Conservation (phyloP, 1,139 yeast genomes). For the Yamadazyma friedrichii region DNA sequence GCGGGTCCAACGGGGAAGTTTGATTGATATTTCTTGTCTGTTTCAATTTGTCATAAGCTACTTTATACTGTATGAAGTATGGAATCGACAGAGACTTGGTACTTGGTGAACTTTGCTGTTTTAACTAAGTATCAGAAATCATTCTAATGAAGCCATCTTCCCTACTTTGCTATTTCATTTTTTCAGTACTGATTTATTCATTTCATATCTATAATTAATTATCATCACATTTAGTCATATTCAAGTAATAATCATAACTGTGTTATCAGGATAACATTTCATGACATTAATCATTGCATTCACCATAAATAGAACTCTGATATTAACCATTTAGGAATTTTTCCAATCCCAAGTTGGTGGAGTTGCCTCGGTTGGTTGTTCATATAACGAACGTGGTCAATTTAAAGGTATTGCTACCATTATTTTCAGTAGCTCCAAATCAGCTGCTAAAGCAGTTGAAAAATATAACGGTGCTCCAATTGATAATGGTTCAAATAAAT, state of each 20-base stretch:
- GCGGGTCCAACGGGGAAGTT: no score
- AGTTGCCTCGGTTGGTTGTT: constrained; percentile 65
- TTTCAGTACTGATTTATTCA: not conserved
- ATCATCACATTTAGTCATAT: not conserved
- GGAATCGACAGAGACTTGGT: no score
- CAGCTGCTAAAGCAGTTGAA: constrained; percentile 72
- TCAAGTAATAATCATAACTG: not conserved
- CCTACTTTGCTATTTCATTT: not conserved
- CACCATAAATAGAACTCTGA: constrained; percentile 1
- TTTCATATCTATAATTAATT: not conserved
- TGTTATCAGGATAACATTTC: not conserved
- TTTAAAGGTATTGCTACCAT: constrained; percentile 92
- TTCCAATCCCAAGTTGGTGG: constrained; percentile 88
- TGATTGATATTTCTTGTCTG: no score
- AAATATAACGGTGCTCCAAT: constrained; percentile 91
- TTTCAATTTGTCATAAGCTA: no score
- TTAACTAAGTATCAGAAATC: not conserved
- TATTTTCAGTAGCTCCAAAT: constrained; percentile 63
- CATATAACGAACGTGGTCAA: constrained; percentile 85
- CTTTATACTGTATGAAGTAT: no score
- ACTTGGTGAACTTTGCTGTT: no score
- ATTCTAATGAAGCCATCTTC: not conserved
- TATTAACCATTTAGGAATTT: constrained; percentile 61
- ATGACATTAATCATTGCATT: not conserved
- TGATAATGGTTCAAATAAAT: constrained; percentile 77